A percentile compares a stretch with the other conserved stretches of the same genome.
Conservation (phyloP, 129 eudicot species). For the Flaveria robusta region DNA sequence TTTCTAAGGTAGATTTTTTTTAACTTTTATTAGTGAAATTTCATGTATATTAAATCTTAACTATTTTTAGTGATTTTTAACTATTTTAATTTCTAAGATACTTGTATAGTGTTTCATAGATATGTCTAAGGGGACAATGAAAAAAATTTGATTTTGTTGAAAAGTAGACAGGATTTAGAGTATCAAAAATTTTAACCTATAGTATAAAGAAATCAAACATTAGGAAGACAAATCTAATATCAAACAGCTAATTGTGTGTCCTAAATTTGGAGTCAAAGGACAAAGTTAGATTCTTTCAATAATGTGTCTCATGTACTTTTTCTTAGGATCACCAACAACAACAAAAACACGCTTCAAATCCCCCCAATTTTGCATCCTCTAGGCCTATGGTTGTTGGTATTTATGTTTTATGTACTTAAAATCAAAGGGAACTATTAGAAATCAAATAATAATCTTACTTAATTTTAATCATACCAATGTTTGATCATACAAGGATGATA, state of each 20-base stretch:
- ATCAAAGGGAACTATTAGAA: not conserved
- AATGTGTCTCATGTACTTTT: slow-evolving; percentile 33
- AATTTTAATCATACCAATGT: not conserved
- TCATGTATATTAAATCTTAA: too few relatives aligned
- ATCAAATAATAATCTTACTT: not conserved
- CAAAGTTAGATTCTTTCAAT: slow-evolving; percentile 46
- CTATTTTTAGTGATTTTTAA: too few relatives aligned
- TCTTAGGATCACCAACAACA: slow-evolving; percentile 35
- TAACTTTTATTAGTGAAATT: too few relatives aligned
- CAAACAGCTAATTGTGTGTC: slow-evolving; percentile 42
- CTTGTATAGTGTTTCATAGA: not conserved
- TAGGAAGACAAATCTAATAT: slow-evolving; percentile 35
- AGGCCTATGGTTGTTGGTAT: slow-evolving; percentile 36
- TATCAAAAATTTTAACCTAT: slow-evolving; percentile 20
- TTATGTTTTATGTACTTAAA: slow-evolving; percentile 19
- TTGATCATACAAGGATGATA: not conserved
- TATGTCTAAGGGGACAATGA: slow-evolving; percentile 23
- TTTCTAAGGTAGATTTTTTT: too few relatives aligned
- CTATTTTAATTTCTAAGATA: not conserved
- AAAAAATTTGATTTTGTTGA: slow-evolving; percentile 20
- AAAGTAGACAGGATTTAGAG: slow-evolving; percentile 32
- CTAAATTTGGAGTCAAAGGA: slow-evolving; percentile 42
- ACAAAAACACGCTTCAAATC: slow-evolving; percentile 20
- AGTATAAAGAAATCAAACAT: slow-evolving; percentile 26
- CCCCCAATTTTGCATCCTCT: slow-evolving; percentile 24